Evolutionary conservation across 257 asterid genomes (phyloP), one percentile per base, ranked within the genome.

Genomic region (Petrea volubilis): DNA sequence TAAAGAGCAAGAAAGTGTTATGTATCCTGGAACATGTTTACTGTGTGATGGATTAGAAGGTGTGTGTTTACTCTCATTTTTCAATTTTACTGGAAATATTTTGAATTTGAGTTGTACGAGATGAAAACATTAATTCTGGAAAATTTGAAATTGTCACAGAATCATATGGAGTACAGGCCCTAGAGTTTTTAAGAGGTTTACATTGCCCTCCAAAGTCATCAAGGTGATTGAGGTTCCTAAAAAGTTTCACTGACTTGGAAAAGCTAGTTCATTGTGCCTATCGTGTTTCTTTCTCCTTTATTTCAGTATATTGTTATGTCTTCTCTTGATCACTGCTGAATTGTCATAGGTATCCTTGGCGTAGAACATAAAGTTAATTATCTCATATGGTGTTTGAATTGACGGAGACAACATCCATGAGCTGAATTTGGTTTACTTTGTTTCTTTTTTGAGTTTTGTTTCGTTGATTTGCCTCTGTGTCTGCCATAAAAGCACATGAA

Each of bases 131-230:
- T 78, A 73, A 72, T 77, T 56, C 36, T 67, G 80, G 65, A 51
- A 10, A 69, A 61, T 43, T 43, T 58, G 61, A 67, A 67, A 78
- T 76, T 56, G 52, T 71, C 51, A 57, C 86, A 91, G 97, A 87
- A 85, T 94, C 84, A 88, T 84, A 69, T 94, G 99, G 99, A 91
- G 97, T 80, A 86, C 87, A 28, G 99, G 99, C 23, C 77, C 88
- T 13, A 84, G 91, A 73, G 92, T 91, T 27, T 84, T 78, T 80
- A 89, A 87, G 86, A 90, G 95, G 81, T 91, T 89, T 84, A 89
- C 92, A 11, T 73, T 83, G 76, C 90, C 93, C 40, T 87, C 97
- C 71, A 80, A 85, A 75, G 96, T 91, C 62, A 72, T 88, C 72
- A 88, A 88, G 97, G 99, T 94, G 76, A 81, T 67, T 62, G 62